These are phyloP conservation scores for Eucalyptus tenuipes DNA, from an alignment of 345 rosid genomes.

Conservation along the genomic window DNA sequence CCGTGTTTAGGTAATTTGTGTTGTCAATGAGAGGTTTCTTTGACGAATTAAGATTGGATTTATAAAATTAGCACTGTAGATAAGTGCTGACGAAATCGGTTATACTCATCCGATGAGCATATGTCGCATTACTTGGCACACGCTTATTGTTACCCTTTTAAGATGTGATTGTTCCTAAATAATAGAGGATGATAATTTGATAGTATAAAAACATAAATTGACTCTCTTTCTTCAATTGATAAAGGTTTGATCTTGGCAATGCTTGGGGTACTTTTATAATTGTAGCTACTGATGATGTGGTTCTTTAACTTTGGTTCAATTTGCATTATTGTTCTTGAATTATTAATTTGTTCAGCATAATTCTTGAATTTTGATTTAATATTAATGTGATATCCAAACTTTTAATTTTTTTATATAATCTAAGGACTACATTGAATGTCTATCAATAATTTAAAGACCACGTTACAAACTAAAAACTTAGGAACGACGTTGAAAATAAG, in stretches of 20 bases:
- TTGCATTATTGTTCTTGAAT: no score
- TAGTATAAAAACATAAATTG: background rate
- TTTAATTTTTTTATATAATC: no score
- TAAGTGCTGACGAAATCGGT: background rate
- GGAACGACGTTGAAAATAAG: accelerated
- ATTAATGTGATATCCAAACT: no score
- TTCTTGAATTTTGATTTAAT: no score
- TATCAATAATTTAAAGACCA: no score
- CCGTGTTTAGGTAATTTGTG: background rate
- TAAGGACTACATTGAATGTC: no score
- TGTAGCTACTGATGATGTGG: background rate
- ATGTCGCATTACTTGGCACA: background rate
- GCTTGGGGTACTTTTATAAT: background rate
- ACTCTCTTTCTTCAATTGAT: background rate
- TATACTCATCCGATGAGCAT: background rate
- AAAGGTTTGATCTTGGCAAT: background rate
- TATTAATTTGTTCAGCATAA: no score
- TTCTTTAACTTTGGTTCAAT: background rate
- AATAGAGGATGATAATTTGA: background rate
- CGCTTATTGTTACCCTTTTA: background rate
- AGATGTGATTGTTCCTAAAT: background rate
- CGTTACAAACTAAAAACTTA: background rate
- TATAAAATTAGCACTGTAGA: background rate
- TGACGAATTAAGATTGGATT: background rate
- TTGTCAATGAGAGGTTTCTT: background rate